phyloP scores from a whole-genome alignment of 768 basidiomycete genomes.

The Gyrodon lividus region DNA sequence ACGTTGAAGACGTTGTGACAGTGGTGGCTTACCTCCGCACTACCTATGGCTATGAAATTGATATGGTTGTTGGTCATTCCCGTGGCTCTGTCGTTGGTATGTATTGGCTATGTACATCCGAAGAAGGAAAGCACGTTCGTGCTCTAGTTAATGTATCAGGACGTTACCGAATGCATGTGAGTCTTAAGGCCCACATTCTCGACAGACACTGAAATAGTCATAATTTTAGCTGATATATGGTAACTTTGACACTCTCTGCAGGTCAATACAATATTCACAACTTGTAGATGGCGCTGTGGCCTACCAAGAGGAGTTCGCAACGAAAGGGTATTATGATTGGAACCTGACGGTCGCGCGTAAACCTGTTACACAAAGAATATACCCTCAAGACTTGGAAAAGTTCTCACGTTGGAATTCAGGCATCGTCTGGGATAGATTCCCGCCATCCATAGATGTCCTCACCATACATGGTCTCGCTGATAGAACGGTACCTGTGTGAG shows the following conservation, averaged over 20 bases:
- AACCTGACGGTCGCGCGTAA: conserved; percentile 66
- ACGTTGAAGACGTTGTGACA: conserved; percentile 62
- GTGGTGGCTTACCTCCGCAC: conserved; percentile 62
- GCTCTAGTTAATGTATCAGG: conserved; percentile 75
- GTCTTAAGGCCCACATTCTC: neutral
- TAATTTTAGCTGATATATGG: conserved; percentile 27
- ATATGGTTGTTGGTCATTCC: conserved; percentile 75
- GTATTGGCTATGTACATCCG: conserved; percentile 65
- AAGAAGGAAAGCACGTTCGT: conserved; percentile 53
- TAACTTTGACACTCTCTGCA: conserved; percentile 3
- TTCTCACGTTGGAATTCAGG: conserved; percentile 69
- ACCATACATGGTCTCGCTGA: conserved; percentile 78
- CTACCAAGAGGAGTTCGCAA: conserved; percentile 52
- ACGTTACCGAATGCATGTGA: conserved; percentile 76
- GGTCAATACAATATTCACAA: conserved; percentile 1
- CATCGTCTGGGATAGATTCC: conserved; percentile 69
- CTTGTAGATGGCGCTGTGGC: conserved; percentile 19
- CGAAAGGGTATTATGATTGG: conserved; percentile 63
- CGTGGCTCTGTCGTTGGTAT: conserved; percentile 69
- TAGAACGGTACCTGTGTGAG: conserved; percentile 66
- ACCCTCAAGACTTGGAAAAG: conserved; percentile 55
- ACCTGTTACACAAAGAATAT: conserved; percentile 48
- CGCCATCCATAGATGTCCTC: conserved; percentile 60
- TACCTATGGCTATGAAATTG: conserved; percentile 64
- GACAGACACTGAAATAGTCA: conserved; percentile 3